A percentile compares a stretch with the other conserved stretches of the same genome.
Evolutionary conservation across 805 yeast species (phyloP).

Genomic region (Wickerhamiella australiensis): DNA sequence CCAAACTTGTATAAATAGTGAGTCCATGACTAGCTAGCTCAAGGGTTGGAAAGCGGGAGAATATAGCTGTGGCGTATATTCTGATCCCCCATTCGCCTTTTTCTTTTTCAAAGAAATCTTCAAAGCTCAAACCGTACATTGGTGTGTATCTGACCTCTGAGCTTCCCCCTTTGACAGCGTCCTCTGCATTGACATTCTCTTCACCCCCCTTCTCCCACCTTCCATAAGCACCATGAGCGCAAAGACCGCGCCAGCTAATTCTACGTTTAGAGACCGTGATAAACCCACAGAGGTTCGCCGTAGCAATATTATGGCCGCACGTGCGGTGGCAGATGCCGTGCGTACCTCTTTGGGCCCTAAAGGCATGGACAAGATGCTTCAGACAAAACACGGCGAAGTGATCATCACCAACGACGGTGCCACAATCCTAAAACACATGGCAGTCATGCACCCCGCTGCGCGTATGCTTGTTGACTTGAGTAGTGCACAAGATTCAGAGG

Average conservation of each 20-base stretch:
- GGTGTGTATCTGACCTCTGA: too few species aligned
- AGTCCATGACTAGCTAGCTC: too few species aligned
- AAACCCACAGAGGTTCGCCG: constrained; percentile 91
- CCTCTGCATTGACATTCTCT: too few species aligned
- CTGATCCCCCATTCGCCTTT: too few species aligned
- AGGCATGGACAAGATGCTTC: constrained; percentile 98
- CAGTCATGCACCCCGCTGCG: constrained; percentile 97
- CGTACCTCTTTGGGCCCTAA: constrained; percentile 95
- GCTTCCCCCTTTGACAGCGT: too few species aligned
- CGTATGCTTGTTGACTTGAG: constrained; percentile 95
- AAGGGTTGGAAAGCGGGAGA: too few species aligned
- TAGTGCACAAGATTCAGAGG: constrained; percentile 96
- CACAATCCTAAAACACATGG: constrained; percentile 93
- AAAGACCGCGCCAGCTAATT: constrained; percentile 46
- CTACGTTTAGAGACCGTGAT: constrained; percentile 83
- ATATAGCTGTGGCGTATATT: too few species aligned
- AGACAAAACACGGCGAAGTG: constrained; percentile 82
- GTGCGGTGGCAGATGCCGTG: constrained; percentile 91
- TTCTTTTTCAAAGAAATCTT: too few species aligned
- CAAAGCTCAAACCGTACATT: too few species aligned
- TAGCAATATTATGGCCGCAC: constrained; percentile 79
- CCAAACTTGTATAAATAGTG: too few species aligned
- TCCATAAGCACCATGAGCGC: not conserved
- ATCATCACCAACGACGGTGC: constrained; percentile 97
- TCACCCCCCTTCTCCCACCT: not conserved